Conservation (phyloP, 805 yeast genomes). For the Hagleromyces aurorensis region DNA sequence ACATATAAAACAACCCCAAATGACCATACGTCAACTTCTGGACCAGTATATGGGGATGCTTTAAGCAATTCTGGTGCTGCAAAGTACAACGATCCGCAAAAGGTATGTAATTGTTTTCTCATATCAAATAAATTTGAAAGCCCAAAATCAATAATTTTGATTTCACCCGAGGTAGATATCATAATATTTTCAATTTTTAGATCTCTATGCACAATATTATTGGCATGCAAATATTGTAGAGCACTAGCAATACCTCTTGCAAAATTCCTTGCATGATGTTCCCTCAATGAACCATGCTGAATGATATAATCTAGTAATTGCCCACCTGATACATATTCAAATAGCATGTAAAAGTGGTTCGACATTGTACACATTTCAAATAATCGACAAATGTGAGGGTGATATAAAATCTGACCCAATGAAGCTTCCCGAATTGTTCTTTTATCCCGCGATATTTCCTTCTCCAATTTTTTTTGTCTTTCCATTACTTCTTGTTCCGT, state of each 20-base stretch:
- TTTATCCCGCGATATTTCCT: constrained; percentile 82
- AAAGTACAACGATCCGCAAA: constrained; percentile 94
- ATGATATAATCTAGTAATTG: constrained; percentile 96
- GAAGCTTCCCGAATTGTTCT: constrained; percentile 95
- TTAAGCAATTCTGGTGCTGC: constrained; percentile 96
- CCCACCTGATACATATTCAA: constrained; percentile 95
- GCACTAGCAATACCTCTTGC: constrained; percentile 94
- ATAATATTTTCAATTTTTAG: constrained; percentile 92
- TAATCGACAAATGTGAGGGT: constrained; percentile 84
- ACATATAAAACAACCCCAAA: constrained; percentile 95
- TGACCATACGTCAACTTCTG: constrained; percentile 98
- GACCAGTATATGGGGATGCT: constrained; percentile 90
- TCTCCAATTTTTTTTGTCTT: constrained; percentile 62
- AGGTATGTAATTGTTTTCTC: constrained; percentile 70
- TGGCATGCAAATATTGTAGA: constrained; percentile 84
- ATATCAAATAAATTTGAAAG: constrained; percentile 78
- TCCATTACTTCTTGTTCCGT: constrained; percentile 50
- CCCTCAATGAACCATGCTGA: constrained; percentile 90
- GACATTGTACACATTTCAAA: constrained; percentile 96
- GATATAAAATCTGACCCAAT: constrained; percentile 79
- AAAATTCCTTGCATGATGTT: constrained; percentile 87
- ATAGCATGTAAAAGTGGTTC: constrained; percentile 91
- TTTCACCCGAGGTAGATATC: constrained; percentile 89
- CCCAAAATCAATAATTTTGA: constrained; percentile 94
- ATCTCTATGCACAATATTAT: constrained; percentile 95